A percentile compares a stretch with the other conserved stretches of the same genome.
Conservation (phyloP, 2,329 filamentous ascomycete genomes). For the Arthroderma sp. region DNA sequence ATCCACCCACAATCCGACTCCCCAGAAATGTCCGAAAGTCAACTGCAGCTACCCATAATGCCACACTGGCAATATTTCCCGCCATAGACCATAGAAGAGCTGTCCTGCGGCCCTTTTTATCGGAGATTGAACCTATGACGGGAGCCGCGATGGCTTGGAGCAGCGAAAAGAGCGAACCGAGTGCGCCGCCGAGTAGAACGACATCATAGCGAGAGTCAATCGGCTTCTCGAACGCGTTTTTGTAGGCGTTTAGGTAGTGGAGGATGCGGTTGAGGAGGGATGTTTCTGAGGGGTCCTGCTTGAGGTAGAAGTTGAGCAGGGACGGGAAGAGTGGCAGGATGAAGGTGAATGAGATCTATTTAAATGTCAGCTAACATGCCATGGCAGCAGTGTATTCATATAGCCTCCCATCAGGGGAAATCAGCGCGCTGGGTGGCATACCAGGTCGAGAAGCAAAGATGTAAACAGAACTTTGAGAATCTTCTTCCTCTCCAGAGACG, state of each 20-base stretch:
- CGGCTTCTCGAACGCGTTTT: slow-evolving; percentile 76
- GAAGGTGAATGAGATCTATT: slow-evolving; percentile 91
- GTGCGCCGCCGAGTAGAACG: slow-evolving; percentile 79
- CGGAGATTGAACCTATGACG: slow-evolving; percentile 76
- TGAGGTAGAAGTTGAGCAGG: slow-evolving; percentile 89
- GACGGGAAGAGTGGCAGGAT: slow-evolving; percentile 93
- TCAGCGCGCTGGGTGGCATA: slow-evolving; percentile 33
- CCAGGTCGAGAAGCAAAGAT: slow-evolving; percentile 78
- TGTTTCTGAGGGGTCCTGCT: slow-evolving; percentile 50
- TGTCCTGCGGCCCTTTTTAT: slow-evolving; percentile 72
- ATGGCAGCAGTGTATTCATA: background rate
- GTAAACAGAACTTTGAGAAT: slow-evolving; percentile 80
- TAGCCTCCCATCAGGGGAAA: background rate
- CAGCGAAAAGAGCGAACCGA: slow-evolving; percentile 86
- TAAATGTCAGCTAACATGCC: background rate
- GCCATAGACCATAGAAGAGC: slow-evolving; percentile 84
- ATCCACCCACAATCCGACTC: slow-evolving; percentile 78
- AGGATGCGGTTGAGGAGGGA: slow-evolving; percentile 71
- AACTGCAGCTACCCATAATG: slow-evolving; percentile 83
- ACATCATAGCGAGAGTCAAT: slow-evolving; percentile 97
- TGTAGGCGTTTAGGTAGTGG: slow-evolving; percentile 80
- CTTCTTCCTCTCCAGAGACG: slow-evolving; percentile 51
- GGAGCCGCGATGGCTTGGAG: slow-evolving; percentile 88
- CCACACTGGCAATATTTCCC: slow-evolving; percentile 84
- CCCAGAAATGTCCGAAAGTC: slow-evolving; percentile 94